Evolutionary conservation across 352 stramenopile species (phyloP).

Genomic region (Plasmopara viticola): DNA sequence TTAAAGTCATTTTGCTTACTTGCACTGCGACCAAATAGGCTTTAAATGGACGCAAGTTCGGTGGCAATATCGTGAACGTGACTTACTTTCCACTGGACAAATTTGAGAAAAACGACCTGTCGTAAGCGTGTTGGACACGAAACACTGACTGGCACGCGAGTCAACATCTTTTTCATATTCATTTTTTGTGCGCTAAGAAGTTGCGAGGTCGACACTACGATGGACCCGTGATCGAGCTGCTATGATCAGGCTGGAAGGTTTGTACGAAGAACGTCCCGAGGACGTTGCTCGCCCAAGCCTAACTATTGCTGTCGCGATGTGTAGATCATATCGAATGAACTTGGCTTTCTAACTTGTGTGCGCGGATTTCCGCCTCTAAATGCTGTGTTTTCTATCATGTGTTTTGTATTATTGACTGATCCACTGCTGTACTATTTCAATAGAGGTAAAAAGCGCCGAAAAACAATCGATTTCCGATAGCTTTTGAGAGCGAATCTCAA

Average conservation of each 20-base stretch:
- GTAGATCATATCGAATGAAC: conserved; percentile 41
- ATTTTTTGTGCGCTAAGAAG: conserved; percentile 18
- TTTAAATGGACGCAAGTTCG: conserved; percentile 81
- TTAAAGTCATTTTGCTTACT: conserved; percentile 1
- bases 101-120: conserved; percentile 64
- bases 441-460: conserved; percentile 11
- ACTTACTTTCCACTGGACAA: conserved; percentile 69
- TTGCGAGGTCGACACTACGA: conserved; percentile 14
- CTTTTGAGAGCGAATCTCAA: not conserved
- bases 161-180: conserved; percentile 12
- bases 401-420: conserved; percentile 21
- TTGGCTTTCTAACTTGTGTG: conserved; percentile 35
- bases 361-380: conserved; percentile 11
- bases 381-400: conserved; percentile 15
- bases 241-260: conserved; percentile 25
- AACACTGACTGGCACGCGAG: conserved; percentile 9
- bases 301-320: conserved; percentile 35
- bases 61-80: conserved; percentile 79
- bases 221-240: conserved; percentile 8
- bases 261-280: conserved; percentile 21
- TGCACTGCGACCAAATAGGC: conserved; percentile 30
- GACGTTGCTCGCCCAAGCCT: conserved; percentile 13
- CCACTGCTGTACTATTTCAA: conserved; percentile 20
- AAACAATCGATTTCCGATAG: not conserved
- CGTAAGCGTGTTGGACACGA: conserved; percentile 24